phyloP scores from a whole-genome alignment of 208 protist genomes.

The Leishmania martiniquensis region DNA sequence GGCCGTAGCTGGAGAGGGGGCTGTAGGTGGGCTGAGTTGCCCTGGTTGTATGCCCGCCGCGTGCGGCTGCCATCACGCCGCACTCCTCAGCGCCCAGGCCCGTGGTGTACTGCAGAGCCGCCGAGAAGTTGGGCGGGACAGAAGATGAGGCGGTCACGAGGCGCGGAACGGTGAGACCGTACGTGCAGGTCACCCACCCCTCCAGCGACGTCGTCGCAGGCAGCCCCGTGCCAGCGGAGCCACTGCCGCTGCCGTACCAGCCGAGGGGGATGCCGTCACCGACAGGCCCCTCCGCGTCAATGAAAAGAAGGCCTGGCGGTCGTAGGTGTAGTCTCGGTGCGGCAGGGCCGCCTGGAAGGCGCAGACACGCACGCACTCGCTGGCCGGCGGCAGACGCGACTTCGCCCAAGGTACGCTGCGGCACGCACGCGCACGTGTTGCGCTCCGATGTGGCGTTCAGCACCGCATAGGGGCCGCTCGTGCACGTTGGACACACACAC shows the following conservation, averaged over 20 bases:
- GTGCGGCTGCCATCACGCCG: slow-evolving; percentile 10
- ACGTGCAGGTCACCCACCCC: slow-evolving; percentile 7
- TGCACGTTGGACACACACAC: slow-evolving; percentile 7
- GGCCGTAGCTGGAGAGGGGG: background rate
- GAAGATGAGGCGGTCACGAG: too few species aligned
- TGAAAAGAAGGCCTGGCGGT: background rate
- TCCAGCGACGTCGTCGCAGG: slow-evolving; percentile 8
- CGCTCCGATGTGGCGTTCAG: slow-evolving; percentile 15
- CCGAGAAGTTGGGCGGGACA: slow-evolving; percentile 3
- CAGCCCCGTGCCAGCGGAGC: background rate
- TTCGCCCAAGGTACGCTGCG: slow-evolving; percentile 7
- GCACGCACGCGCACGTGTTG: slow-evolving; percentile 24
- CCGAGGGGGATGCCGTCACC: slow-evolving; percentile 12
- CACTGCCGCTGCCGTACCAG: slow-evolving; percentile 13
- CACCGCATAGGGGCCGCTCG: slow-evolving; percentile 14
- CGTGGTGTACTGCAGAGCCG: slow-evolving; percentile 19
- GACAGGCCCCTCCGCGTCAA: slow-evolving; percentile 10
- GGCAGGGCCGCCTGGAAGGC: slow-evolving; percentile 3
- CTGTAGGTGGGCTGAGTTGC: slow-evolving; percentile 21
- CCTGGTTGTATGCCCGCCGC: background rate
- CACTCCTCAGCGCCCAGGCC: slow-evolving; percentile 27
- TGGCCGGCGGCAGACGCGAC: background rate
- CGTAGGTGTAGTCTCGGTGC: background rate
- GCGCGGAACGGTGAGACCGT: slow-evolving; percentile 17
- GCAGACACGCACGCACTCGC: background rate